A percentile compares a stretch with the other conserved stretches of the same genome.
Conservation (phyloP, 1,139 yeast genomes). For the Petasospora rhodanensis region DNA sequence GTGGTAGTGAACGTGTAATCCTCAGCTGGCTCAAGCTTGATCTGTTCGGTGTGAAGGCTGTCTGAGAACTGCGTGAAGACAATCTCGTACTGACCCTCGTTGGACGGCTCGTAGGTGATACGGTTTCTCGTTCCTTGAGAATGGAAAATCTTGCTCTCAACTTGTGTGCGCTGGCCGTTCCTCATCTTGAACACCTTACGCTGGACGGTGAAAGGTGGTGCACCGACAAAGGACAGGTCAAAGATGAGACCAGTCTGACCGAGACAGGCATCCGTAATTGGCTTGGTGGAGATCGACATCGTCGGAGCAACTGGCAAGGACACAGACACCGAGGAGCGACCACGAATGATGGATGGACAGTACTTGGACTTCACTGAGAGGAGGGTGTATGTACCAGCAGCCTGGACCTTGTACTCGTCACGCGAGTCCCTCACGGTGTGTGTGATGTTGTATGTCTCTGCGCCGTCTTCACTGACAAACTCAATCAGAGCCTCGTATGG, state of each 20-base stretch:
- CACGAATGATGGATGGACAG: conserved; percentile 61
- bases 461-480: conserved; percentile 32
- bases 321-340: conserved; percentile 41
- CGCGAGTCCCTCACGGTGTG: conserved; percentile 29
- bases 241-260: conserved; percentile 88
- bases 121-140: conserved; percentile 43
- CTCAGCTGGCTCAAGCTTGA: conserved; percentile 27
- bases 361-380: conserved; percentile 47
- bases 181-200: conserved; percentile 56
- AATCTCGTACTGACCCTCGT: conserved; percentile 77
- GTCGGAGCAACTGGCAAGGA: conserved; percentile 52
- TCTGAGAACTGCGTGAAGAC: conserved; percentile 59
- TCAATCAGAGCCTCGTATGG: conserved; percentile 46
- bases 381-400: conserved; percentile 63
- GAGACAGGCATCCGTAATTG: conserved; percentile 80
- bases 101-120: conserved; percentile 68
- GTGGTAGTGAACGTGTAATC: conserved; percentile 35
- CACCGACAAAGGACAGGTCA: conserved; percentile 61
- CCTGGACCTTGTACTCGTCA: conserved; percentile 35
- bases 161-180: conserved; percentile 28
- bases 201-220: conserved; percentile 72
- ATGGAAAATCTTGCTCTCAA: conserved; percentile 33
- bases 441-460: conserved; percentile 30
- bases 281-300: conserved; percentile 48
- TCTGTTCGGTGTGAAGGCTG: conserved; percentile 43